Conservation (phyloP, 345 rosid species). For the Dipteronia sinensis region DNA sequence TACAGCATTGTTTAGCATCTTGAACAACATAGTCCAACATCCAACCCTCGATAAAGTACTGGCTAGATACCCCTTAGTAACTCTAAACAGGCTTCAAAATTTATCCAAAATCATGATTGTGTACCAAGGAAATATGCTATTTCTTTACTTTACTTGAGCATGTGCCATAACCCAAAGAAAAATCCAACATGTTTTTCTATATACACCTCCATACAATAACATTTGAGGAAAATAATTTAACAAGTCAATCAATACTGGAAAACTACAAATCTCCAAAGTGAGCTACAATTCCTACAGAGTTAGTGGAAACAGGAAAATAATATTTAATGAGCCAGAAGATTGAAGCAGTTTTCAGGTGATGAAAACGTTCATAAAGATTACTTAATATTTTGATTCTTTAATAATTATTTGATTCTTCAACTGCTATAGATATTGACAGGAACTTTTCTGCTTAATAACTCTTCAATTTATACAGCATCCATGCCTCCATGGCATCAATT, state of each 20-base stretch:
- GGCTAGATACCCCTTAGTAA: not conserved
- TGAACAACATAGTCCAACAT: conserved; percentile 23
- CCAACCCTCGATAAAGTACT: not conserved
- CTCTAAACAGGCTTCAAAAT: conserved; percentile 5
- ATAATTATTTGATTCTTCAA: not conserved
- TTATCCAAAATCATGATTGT: not conserved
- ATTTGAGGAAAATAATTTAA: not conserved
- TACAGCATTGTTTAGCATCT: conserved; percentile 31
- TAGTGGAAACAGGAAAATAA: too few relatives aligned
- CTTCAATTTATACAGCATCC: not conserved
- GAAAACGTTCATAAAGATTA: not conserved
- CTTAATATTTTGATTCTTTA: not conserved
- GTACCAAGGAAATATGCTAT: not conserved
- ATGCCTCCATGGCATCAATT: not conserved
- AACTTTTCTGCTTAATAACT: not conserved
- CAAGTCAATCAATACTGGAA: not conserved
- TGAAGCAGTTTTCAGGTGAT: not conserved
- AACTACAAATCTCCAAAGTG: not conserved
- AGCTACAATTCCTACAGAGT: not conserved
- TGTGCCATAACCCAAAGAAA: not conserved
- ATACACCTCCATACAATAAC: not conserved
- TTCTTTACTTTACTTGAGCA: too few relatives aligned
- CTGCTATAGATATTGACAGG: not conserved
- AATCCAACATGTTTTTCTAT: not conserved
- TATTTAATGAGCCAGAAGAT: not conserved